Evolutionary conservation across 495 filamentous ascomycete species (phyloP), one percentile per base, ranked within the genome.

Genomic region (Astrocystis sublimbata): DNA sequence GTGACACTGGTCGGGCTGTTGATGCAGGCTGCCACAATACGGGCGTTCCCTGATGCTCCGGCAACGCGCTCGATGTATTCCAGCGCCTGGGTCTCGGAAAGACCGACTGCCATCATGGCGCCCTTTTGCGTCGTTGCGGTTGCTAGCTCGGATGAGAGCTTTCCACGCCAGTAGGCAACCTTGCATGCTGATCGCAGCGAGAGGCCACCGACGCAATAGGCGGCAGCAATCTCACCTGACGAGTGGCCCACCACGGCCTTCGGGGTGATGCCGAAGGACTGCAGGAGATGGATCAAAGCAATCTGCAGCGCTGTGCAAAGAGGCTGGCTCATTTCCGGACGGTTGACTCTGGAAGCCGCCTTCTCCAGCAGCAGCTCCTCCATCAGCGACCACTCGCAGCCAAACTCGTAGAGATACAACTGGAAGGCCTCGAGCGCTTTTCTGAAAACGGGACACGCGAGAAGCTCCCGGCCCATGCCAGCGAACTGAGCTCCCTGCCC

Each of bases 241-340:
- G 84, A 86, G 63, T 87, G 84, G 5, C 85, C 83, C 1, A 83
- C 71, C 0, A 83, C 80, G 23, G 71, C 72, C 12, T 53, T 40
- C 1, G 81, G 79, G 1, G 43, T 41, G 15, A 87, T 70, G 21
- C 74, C 73, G 75, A 79, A 84, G n/a, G 62, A 68, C 9, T 54
- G 38, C 2, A 86, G 66, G 3, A 88, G 62, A 4, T 79, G 74
- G 0, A 84, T 77, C 17, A 88, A 52, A 6, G 74, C 74, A 10
- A 82, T 59, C 60, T 82, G 79, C 1, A 82, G 19, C 30, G 71
- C 73, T 5, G 76, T 79, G 49, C 67, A 82, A 36, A 77, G 31
- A 8, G 77, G 65, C 59, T 80, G 77, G 19, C 72, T 73, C 43
- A 21, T 38, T 7, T 26, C 28, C 5, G 73, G n/a, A 0, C 62